Conservation (phyloP, 371 early-diverging fungal species). For the Gilbertella persicaria region DNA sequence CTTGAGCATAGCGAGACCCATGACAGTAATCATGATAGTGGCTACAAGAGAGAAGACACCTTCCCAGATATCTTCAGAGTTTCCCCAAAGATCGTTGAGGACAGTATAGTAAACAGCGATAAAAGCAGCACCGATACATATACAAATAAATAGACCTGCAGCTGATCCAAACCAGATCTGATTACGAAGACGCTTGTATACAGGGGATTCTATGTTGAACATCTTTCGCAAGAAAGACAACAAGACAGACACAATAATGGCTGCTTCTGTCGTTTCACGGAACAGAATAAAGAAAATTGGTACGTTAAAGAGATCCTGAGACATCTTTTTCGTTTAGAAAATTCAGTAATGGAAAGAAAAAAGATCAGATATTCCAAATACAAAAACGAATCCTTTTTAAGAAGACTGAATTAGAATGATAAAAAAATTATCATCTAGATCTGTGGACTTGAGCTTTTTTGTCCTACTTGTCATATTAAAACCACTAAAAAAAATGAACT, state of each 20-base stretch:
- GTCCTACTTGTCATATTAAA: neutral
- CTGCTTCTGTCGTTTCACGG: conserved; percentile 76
- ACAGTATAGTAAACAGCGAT: conserved; percentile 68
- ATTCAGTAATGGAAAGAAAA: conserved; percentile 4
- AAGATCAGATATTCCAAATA: conserved; percentile 18
- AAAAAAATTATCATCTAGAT: neutral
- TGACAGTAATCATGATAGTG: conserved; percentile 64
- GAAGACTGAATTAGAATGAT: conserved; percentile 11
- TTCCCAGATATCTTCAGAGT: conserved; percentile 78
- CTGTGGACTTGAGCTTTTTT: neutral
- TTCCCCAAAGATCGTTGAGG: conserved; percentile 41
- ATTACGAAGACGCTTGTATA: conserved; percentile 55
- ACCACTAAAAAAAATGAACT: conserved; percentile 8
- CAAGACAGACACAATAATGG: conserved; percentile 80
- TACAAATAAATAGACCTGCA: conserved; percentile 56
- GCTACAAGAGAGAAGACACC: conserved; percentile 71
- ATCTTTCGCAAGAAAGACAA: conserved; percentile 69
- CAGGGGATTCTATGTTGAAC: conserved; percentile 44
- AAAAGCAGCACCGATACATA: conserved; percentile 71
- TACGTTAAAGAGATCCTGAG: conserved; percentile 64
- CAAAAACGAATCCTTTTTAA: conserved; percentile 10
- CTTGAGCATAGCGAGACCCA: conserved; percentile 75
- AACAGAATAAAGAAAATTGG: conserved; percentile 86
- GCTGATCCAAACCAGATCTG: conserved; percentile 68
- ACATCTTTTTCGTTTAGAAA: conserved; percentile 17